Evolutionary conservation across 805 yeast genomes (phyloP), one percentile per base, ranked within the genome.

Genomic region (Wickerhamiella shivajii): DNA sequence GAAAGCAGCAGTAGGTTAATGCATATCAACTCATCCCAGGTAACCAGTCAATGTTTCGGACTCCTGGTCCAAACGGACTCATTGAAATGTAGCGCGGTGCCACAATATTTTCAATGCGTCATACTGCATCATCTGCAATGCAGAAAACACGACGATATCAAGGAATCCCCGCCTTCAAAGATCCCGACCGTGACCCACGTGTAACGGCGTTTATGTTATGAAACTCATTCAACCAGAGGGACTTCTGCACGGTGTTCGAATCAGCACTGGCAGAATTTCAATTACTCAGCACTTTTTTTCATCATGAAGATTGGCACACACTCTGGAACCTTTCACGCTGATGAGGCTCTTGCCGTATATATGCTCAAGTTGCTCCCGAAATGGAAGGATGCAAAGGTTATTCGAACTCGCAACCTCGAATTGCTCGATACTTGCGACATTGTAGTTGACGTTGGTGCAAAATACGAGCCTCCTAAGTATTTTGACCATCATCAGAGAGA

Each of bases 401-500:
- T 80, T 14, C 74, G 98, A 54, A 78, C 95, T 3, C 71, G 98
- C 61, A 76, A 75, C 40, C 77, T 85, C 7, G 69, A 61, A 11
- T 77, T 71, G 37, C 78, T 94, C 77, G 95, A 80, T 44, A 63
- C 60, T 27, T 73, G 92, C 48, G 96, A 87, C 55, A 78, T 90
- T 38, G 93, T 90, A 21, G 87, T 90, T 36, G 98, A 90, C 59
- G 98, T 90, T 33, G 70, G 92, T 51, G 98, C 93, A 10, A 66
- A 78, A 52, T 90, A 85, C 55, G 94, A 84, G 52, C 79, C 77
- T 10, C 63, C 61, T 26, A 85, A 85, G 58, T 80, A 65, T 54
- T 87, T 81, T 55, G 98, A 90, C 55, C 98, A 90, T 53, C 98
- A 90, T 59, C 98, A 90, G 62, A 71, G 96, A 42, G 97, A 78